phyloP scores from a whole-genome alignment of 768 basidiomycete genomes.

The Steccherinum ochraceum region DNA sequence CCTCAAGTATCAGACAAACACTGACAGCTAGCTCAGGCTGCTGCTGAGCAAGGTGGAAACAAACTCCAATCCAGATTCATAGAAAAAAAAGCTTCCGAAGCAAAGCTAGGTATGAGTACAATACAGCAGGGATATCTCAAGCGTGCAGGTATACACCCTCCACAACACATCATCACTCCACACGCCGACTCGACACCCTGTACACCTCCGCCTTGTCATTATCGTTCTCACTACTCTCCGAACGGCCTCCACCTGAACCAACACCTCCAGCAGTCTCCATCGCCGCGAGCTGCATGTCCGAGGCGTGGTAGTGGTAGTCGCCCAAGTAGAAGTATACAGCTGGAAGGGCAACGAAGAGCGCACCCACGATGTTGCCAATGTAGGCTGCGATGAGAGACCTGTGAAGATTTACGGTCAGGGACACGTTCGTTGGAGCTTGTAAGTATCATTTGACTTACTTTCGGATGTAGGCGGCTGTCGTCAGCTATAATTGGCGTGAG shows the following conservation, averaged over 20 bases:
- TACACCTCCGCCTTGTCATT: neutral
- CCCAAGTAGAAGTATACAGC: conserved; percentile 57
- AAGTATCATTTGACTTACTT: conserved; percentile 38
- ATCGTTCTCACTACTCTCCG: neutral
- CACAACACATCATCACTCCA: too few species aligned
- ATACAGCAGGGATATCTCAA: too few species aligned
- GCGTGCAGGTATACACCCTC: too few species aligned
- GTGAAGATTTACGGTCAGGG: neutral
- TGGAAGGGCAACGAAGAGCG: conserved; percentile 56
- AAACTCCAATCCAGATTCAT: too few species aligned
- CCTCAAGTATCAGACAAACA: too few species aligned
- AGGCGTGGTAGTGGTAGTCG: conserved; percentile 32
- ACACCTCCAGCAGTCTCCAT: conserved; percentile 5
- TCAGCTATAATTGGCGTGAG: conserved; percentile 31
- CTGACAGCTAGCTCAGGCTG: too few species aligned
- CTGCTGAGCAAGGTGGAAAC: too few species aligned
- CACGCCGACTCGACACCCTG: neutral
- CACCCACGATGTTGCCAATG: conserved; percentile 65
- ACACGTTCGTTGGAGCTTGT: neutral
- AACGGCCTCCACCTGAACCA: neutral
- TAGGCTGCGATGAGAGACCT: conserved; percentile 60
- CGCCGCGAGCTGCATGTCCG: conserved; percentile 7
- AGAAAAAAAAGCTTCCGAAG: too few species aligned
- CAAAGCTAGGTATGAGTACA: too few species aligned
- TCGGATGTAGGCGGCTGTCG: conserved; percentile 51